Conservation (phyloP, 768 basidiomycete species). For the Boletus speciosus region DNA sequence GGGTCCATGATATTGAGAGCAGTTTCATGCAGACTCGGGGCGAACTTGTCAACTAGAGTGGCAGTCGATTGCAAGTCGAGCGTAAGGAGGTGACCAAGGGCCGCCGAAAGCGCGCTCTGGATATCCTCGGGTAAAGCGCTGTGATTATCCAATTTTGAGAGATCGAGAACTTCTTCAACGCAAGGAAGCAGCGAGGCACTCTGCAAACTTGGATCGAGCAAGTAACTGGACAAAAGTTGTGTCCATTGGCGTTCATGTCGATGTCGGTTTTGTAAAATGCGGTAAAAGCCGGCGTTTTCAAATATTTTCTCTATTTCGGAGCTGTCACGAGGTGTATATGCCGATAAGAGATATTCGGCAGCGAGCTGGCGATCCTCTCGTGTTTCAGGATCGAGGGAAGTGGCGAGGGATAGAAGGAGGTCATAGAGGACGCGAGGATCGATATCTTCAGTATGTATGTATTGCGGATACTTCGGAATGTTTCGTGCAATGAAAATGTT, state of each 20-base stretch:
- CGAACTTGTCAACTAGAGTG: constrained; percentile 61
- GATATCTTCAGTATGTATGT: constrained; percentile 45
- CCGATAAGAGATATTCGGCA: constrained; percentile 88
- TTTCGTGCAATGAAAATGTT: constrained; percentile 97
- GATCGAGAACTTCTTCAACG: constrained; percentile 57
- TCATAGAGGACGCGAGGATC: constrained; percentile 65
- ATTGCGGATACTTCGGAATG: constrained; percentile 94
- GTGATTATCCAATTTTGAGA: constrained; percentile 45
- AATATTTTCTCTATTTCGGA: constrained; percentile 68
- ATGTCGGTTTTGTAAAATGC: constrained; percentile 83
- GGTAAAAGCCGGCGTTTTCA: constrained; percentile 81
- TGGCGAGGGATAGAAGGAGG: constrained; percentile 74
- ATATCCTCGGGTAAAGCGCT: constrained; percentile 56
- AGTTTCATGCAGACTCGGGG: constrained; percentile 60
- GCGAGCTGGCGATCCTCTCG: constrained; percentile 95
- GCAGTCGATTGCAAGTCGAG: constrained; percentile 66
- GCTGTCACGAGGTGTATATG: constrained; percentile 80
- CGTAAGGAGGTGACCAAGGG: constrained; percentile 63
- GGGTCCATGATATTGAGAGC: constrained; percentile 54
- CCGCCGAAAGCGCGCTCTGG: constrained; percentile 46
- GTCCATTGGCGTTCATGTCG: constrained; percentile 75
- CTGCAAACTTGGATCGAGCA: constrained; percentile 67
- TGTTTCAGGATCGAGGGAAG: constrained; percentile 71
- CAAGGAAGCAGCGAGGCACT: constrained; percentile 61
- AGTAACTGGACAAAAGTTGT: constrained; percentile 64